Percentiles rank a stretch among this genome's conserved stretches.
These are phyloP conservation scores for Benincasa hispida DNA, from an alignment of 306 rosid species.

Conservation along the genomic window DNA sequence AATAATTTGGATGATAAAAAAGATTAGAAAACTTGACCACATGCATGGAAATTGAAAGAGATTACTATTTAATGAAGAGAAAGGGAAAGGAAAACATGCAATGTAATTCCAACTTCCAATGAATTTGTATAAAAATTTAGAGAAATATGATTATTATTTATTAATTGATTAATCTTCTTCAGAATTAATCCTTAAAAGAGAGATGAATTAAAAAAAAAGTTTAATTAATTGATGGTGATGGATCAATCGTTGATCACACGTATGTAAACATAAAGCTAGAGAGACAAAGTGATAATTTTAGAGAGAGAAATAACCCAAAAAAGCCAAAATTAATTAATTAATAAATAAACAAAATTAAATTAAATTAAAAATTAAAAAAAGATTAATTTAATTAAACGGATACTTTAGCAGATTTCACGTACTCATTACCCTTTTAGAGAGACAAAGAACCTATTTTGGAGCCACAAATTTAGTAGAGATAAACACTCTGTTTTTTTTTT, in stretches of 20 bases:
- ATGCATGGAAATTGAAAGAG: not conserved
- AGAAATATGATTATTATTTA: not conserved
- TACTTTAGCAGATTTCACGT: constrained; percentile 5
- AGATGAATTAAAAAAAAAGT: not conserved
- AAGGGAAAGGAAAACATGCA: constrained; percentile 1
- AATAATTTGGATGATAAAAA: not conserved
- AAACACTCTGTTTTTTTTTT: not conserved
- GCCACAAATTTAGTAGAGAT: not conserved
- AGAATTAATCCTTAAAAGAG: not conserved
- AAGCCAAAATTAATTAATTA: not conserved
- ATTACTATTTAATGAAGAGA: not conserved
- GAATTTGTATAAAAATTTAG: not conserved
- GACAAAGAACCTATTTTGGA: constrained; percentile 23
- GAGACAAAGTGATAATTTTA: constrained; percentile 17
- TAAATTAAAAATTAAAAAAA: not conserved
- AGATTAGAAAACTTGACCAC: not conserved
- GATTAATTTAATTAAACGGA: not conserved
- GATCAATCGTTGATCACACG: constrained; percentile 42
- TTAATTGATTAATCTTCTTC: too few relatives aligned
- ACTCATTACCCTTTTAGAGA: constrained; percentile 13
- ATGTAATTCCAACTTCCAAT: constrained; percentile 1
- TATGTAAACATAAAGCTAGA: constrained; percentile 41
- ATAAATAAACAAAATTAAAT: too few relatives aligned
- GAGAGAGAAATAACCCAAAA: constrained; percentile 8
- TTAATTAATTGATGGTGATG: constrained; percentile 46